Conservation (phyloP, 768 basidiomycete genomes). For the Lanmaoa pseudosensibilis region DNA sequence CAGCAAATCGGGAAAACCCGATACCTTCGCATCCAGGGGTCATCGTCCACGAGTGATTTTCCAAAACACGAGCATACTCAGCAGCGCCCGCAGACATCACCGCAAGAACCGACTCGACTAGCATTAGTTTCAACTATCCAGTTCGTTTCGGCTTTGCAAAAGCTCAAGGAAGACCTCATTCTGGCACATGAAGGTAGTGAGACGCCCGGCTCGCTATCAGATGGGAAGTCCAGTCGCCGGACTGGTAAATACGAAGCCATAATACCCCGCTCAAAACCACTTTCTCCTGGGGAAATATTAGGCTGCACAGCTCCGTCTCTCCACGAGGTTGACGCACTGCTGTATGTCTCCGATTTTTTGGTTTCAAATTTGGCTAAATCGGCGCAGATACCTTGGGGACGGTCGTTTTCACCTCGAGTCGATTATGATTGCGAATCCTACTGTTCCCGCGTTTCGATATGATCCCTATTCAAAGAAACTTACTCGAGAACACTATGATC, state of each 20-base stretch:
- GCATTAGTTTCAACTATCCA: slow-evolving; percentile 98
- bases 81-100: slow-evolving; percentile 16
- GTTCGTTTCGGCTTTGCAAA: slow-evolving; percentile 90
- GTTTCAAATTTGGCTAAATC: slow-evolving; percentile 2
- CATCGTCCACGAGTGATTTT: slow-evolving; percentile 3
- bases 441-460: slow-evolving; percentile 93
- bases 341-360: slow-evolving; percentile 51
- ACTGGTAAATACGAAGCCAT: slow-evolving; percentile 67
- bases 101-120: slow-evolving; percentile 56
- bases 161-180: slow-evolving; percentile 76
- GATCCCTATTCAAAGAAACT: slow-evolving; percentile 98
- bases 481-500: slow-evolving; percentile 88
- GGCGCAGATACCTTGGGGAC: slow-evolving; percentile 88
- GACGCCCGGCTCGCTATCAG: neutral
- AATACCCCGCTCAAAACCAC: slow-evolving; percentile 85
- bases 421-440: slow-evolving; percentile 99
- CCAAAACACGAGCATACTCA: slow-evolving; percentile 9
- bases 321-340: slow-evolving; percentile 78
- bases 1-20: slow-evolving; percentile 37
- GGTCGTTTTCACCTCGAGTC: slow-evolving; percentile 98
- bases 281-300: slow-evolving; percentile 95
- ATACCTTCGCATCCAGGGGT: slow-evolving; percentile 64
- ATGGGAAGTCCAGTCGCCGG: slow-evolving; percentile 37
- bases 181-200: slow-evolving; percentile 33
- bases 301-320: slow-evolving; percentile 94